Evolutionary conservation across 2,329 filamentous ascomycete genomes (phyloP).

Genomic region (Fusarium dlaminii): DNA sequence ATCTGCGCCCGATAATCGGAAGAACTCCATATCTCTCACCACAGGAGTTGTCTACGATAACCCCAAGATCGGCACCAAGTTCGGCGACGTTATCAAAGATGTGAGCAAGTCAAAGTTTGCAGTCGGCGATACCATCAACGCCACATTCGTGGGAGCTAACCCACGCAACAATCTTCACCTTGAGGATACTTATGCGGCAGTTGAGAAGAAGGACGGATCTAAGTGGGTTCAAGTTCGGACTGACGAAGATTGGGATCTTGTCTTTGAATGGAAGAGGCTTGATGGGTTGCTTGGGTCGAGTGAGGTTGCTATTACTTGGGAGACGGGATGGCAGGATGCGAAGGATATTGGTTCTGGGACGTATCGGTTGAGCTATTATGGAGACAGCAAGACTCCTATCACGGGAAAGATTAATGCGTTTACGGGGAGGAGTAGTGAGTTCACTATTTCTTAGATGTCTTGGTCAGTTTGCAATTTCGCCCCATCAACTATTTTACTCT

Average conservation of each 20-base stretch:
- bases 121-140: not conserved
- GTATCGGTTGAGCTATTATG: not conserved
- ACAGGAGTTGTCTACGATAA: slow-evolving; percentile 10
- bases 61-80: not conserved
- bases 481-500: no score
- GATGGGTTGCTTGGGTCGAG: not conserved
- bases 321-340: not conserved
- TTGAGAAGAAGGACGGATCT: not conserved
- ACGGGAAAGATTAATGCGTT: not conserved
- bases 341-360: not conserved
- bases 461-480: fast-evolving
- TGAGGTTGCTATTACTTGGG: not conserved
- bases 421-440: not conserved
- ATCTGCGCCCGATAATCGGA: not conserved
- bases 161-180: not conserved
- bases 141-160: not conserved
- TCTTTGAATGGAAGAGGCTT: slow-evolving; percentile 7
- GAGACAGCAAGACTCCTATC: not conserved
- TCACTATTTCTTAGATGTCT: not conserved
- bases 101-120: not conserved
- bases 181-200: not conserved
- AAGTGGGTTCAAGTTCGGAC: not conserved
- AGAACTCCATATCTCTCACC: not conserved
- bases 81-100: not conserved
- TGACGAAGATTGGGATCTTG: slow-evolving; percentile 9